phyloP scores from a whole-genome alignment of 2,329 filamentous ascomycete genomes.

The Nemania serpens region DNA sequence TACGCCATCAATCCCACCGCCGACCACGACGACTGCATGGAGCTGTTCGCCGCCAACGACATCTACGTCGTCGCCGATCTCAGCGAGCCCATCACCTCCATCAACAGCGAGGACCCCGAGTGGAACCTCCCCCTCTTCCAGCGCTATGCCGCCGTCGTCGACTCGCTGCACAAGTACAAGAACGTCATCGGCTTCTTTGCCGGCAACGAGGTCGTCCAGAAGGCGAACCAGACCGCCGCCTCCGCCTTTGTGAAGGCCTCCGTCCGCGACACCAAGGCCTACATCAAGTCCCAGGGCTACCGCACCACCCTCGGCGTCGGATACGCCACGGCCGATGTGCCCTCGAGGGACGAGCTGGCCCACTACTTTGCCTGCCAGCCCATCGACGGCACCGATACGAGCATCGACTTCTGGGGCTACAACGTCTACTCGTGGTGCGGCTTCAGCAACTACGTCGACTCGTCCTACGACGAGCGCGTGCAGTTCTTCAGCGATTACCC shows the following conservation, averaged over 20 bases:
- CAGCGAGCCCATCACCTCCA: slow-evolving; percentile 78
- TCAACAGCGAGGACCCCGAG: slow-evolving; percentile 76
- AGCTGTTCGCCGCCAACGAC: slow-evolving; percentile 76
- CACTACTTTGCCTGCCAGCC: slow-evolving; percentile 94
- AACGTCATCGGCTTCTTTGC: slow-evolving; percentile 98
- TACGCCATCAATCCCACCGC: slow-evolving; percentile 85
- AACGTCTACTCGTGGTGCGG: slow-evolving; percentile 99
- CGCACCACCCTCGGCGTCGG: slow-evolving; percentile 80
- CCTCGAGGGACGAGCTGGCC: slow-evolving; percentile 80
- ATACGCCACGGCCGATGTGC: slow-evolving; percentile 90
- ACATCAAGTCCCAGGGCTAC: slow-evolving; percentile 82
- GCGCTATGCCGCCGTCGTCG: slow-evolving; percentile 84
- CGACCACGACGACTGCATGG: slow-evolving; percentile 86
- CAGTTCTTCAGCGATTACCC: slow-evolving; percentile 87
- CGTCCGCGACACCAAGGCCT: slow-evolving; percentile 92
- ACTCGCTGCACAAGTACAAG: slow-evolving; percentile 78
- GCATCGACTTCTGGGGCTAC: slow-evolving; percentile 99
- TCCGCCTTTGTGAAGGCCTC: slow-evolving; percentile 97
- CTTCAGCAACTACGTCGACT: slow-evolving; percentile 73
- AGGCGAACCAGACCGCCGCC: slow-evolving; percentile 82
- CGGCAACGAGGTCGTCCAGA: slow-evolving; percentile 95
- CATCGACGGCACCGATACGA: slow-evolving; percentile 47
- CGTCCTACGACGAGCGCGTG: slow-evolving; percentile 82
- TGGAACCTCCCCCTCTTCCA: slow-evolving; percentile 81
- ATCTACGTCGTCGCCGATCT: slow-evolving; percentile 97